Evolutionary conservation across 306 rosid species (phyloP).

Genomic region (Sicyos edulis): DNA sequence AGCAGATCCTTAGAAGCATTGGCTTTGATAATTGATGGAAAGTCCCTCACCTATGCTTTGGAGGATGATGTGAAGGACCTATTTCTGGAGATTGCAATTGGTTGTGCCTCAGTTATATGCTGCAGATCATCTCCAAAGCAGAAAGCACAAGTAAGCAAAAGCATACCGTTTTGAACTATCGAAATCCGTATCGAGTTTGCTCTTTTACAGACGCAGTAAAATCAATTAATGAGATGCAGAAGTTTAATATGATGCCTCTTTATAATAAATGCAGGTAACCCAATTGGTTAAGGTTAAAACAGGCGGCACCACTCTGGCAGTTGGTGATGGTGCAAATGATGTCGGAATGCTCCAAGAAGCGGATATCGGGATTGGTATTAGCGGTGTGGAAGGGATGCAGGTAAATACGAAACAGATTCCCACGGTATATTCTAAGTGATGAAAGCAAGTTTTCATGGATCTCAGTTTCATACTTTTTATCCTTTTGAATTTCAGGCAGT

Average conservation of each 20-base stretch:
- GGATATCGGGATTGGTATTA: conserved; percentile 91
- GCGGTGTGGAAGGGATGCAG: conserved; percentile 99
- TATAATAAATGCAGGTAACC: conserved; percentile 49
- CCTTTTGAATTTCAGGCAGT: conserved; percentile 62
- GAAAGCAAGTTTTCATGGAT: neutral
- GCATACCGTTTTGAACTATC: neutral
- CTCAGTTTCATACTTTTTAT: conserved; percentile 15
- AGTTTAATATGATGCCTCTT: neutral
- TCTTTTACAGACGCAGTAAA: neutral
- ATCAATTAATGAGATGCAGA: neutral
- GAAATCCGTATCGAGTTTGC: neutral
- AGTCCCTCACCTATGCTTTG: conserved; percentile 77
- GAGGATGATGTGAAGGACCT: conserved; percentile 71
- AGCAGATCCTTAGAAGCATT: conserved; percentile 47
- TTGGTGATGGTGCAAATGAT: conserved; percentile 99
- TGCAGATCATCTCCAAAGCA: conserved; percentile 98
- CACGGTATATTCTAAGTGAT: neutral
- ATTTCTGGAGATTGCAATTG: conserved; percentile 80
- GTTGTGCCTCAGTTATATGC: conserved; percentile 96
- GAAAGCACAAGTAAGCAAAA: conserved; percentile 75
- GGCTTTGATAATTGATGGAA: conserved; percentile 95
- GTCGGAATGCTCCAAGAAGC: conserved; percentile 99
- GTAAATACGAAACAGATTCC: conserved; percentile 35
- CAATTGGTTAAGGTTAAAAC: conserved; percentile 66
- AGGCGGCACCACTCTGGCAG: conserved; percentile 74